These are phyloP conservation scores for Candida suzukii DNA, from an alignment of 805 yeast genomes.

Conservation along the genomic window DNA sequence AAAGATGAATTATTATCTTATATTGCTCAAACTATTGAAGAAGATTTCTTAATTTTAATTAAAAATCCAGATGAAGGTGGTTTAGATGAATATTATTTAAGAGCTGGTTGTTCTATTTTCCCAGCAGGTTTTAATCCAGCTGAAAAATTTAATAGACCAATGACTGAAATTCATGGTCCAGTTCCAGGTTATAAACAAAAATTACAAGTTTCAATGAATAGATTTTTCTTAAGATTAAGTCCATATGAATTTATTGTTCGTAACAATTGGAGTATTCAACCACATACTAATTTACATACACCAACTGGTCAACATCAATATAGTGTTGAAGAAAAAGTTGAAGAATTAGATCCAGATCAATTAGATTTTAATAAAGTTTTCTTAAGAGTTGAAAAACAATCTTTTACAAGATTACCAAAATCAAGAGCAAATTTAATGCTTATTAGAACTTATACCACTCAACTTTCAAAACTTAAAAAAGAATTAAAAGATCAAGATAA, in stretches of 20 bases:
- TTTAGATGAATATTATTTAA: slow-evolving; percentile 48
- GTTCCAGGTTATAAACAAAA: slow-evolving; percentile 61
- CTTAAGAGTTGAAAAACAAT: slow-evolving; percentile 55
- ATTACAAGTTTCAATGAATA: slow-evolving; percentile 57
- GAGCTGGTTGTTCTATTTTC: slow-evolving; percentile 53
- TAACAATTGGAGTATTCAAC: slow-evolving; percentile 65
- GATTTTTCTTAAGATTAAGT: slow-evolving; percentile 51
- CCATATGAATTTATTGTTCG: slow-evolving; percentile 53
- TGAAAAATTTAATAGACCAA: slow-evolving; percentile 40
- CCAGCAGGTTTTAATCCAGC: slow-evolving; percentile 72
- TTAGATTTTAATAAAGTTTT: slow-evolving; percentile 42
- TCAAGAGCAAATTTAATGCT: slow-evolving; percentile 41
- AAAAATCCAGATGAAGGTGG: slow-evolving; percentile 30
- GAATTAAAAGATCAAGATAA: slow-evolving; percentile 42
- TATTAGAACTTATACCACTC: slow-evolving; percentile 52
- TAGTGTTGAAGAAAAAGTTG: slow-evolving; percentile 28
- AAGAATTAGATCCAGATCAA: slow-evolving; percentile 25
- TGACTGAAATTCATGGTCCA: slow-evolving; percentile 59
- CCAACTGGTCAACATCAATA: slow-evolving; percentile 36
- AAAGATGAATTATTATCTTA: slow-evolving; percentile 10
- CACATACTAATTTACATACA: slow-evolving; percentile 43
- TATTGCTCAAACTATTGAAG: slow-evolving; percentile 38
- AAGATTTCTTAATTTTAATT: slow-evolving; percentile 52
- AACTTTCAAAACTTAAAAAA: slow-evolving; percentile 37
- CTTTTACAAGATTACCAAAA: slow-evolving; percentile 44